Conservation (phyloP, 495 filamentous ascomycete species). For the Evansstolkia leycettana region DNA sequence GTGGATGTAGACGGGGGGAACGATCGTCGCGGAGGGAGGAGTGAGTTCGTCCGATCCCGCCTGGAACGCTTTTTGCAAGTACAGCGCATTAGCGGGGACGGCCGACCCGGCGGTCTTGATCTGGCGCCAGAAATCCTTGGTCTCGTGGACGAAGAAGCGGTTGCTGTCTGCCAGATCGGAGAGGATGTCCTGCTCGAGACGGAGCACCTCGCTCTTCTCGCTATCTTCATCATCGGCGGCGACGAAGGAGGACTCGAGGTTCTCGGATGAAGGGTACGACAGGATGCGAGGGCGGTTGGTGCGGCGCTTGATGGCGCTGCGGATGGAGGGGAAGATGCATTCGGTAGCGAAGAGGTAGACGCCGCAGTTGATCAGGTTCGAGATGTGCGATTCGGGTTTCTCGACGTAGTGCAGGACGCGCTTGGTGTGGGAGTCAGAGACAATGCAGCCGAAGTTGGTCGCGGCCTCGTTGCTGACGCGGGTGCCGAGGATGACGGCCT, state of each 20-base stretch:
- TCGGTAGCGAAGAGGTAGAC: slow-evolving; percentile 96
- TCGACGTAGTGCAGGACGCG: slow-evolving; percentile 98
- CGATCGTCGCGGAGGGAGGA: slow-evolving; percentile 74
- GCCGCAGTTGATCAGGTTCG: slow-evolving; percentile 97
- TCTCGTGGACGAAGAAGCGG: slow-evolving; percentile 97
- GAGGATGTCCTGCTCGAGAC: slow-evolving; percentile 95
- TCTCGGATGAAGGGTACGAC: slow-evolving; percentile 90
- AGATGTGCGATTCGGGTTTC: slow-evolving; percentile 97
- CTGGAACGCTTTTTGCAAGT: slow-evolving; percentile 92
- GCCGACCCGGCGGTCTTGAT: slow-evolving; percentile 99
- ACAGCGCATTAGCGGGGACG: slow-evolving; percentile 93
- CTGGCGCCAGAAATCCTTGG: slow-evolving; percentile 99
- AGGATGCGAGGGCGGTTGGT: slow-evolving; percentile 80
- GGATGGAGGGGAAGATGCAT: slow-evolving; percentile 92
- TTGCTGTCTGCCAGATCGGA: slow-evolving; percentile 94
- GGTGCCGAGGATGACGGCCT: slow-evolving; percentile 94
- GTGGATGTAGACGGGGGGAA: slow-evolving; percentile 94
- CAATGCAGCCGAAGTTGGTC: slow-evolving; percentile 95
- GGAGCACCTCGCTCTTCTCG: slow-evolving; percentile 75
- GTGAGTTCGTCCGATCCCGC: slow-evolving; percentile 70
- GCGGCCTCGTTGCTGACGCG: slow-evolving; percentile 85
- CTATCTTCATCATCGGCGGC: slow-evolving; percentile 64
- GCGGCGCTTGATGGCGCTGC: slow-evolving; percentile 90
- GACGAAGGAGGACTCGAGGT: slow-evolving; percentile 72
- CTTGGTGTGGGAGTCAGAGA: slow-evolving; percentile 87